These are phyloP conservation scores for Tylopilus balloui DNA, from an alignment of 768 basidiomycete genomes.

Conservation along the genomic window DNA sequence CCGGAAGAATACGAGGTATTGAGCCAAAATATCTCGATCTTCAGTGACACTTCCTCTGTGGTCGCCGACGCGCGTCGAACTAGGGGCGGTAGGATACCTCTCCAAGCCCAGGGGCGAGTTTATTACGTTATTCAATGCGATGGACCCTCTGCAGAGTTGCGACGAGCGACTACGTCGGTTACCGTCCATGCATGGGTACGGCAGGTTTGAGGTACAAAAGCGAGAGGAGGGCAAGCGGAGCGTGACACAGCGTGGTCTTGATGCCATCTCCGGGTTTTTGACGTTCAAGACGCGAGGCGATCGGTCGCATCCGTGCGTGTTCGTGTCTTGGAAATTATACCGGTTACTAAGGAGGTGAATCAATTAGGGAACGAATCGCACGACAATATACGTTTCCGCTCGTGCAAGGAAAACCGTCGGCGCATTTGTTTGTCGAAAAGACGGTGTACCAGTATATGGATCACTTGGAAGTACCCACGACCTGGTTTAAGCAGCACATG, in stretches of 20 bases:
- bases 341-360: background rate
- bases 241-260: constrained; percentile 51
- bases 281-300: constrained; percentile 39
- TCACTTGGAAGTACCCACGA: constrained; percentile 56
- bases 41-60: constrained; percentile 66
- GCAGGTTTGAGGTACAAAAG: constrained; percentile 42
- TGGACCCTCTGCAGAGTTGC: constrained; percentile 46
- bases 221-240: constrained; percentile 53
- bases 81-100: constrained; percentile 77
- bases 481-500: constrained; percentile 71
- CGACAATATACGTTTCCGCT: constrained; percentile 58
- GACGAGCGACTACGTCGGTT: constrained; percentile 42
- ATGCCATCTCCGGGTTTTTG: constrained; percentile 48
- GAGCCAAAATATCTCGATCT: background rate
- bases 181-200: constrained; percentile 63
- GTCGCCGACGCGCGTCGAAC: constrained; percentile 55
- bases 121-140: constrained; percentile 66
- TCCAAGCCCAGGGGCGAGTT: constrained; percentile 65
- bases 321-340: background rate
- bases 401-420: constrained; percentile 58
- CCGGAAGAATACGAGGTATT: background rate
- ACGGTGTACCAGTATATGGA: constrained; percentile 67
- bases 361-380: constrained; percentile 40
- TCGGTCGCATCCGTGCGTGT: constrained; percentile 38
- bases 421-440: constrained; percentile 65